These are phyloP conservation scores for Cyclanthera cordifolia DNA, from an alignment of 306 rosid genomes.

Conservation along the genomic window DNA sequence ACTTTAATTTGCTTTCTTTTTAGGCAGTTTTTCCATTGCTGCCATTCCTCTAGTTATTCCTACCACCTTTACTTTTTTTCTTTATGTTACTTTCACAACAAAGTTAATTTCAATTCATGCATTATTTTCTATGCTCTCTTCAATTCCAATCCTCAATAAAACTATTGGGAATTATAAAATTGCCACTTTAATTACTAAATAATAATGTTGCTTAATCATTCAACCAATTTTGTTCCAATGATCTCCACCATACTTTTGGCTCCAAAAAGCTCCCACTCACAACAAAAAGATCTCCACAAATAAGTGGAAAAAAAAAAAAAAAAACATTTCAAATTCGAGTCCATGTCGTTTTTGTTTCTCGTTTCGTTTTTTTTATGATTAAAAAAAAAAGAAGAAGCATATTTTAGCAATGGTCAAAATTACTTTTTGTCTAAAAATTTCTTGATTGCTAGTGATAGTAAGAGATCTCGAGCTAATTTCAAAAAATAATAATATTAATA, in stretches of 20 bases:
- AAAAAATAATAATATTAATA: too few relatives aligned
- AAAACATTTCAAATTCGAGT: too few relatives aligned
- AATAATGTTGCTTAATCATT: neutral
- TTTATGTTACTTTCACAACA: conserved; percentile 5
- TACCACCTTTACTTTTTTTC: neutral
- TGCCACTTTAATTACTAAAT: conserved; percentile 12
- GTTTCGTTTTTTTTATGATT: neutral
- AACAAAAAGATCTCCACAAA: neutral
- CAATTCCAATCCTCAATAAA: neutral
- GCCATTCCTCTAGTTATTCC: conserved; percentile 1
- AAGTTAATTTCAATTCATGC: too few relatives aligned
- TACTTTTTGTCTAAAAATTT: neutral
- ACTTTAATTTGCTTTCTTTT: conserved; percentile 6
- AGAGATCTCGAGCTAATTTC: too few relatives aligned
- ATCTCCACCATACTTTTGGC: neutral
- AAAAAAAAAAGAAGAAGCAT: too few relatives aligned
- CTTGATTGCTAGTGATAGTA: too few relatives aligned
- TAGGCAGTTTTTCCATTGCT: conserved; percentile 11
- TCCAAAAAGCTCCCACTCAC: conserved; percentile 2
- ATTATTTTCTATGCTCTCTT: neutral
- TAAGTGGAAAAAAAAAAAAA: neutral
- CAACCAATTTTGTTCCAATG: neutral
- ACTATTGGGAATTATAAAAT: neutral
- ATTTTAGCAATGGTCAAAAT: neutral
- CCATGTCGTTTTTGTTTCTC: neutral